phyloP scores from a whole-genome alignment of 331 rosid species.

The Prunus yedoensis region DNA sequence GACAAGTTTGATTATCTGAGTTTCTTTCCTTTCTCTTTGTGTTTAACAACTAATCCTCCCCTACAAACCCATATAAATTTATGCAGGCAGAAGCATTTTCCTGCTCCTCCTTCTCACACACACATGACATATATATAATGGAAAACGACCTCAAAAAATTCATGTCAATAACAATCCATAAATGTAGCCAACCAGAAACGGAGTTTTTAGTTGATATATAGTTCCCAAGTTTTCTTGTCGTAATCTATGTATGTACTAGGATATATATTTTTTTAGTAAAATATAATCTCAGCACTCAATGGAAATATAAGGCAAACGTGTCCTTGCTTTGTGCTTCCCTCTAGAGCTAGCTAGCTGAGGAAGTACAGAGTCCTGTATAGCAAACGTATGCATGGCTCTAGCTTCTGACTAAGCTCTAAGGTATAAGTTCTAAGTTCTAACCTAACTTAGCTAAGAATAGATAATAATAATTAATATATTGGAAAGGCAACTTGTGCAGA shows the following conservation, averaged over 20 bases:
- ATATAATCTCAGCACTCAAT: constrained; percentile 13
- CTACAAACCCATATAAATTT: not conserved
- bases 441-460: constrained; percentile 37
- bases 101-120: no score
- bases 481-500: not conserved
- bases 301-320: constrained; percentile 22
- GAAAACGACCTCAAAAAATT: not conserved
- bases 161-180: no score
- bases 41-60: not conserved
- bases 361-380: constrained; percentile 13
- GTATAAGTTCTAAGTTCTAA: constrained; percentile 17
- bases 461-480: no score
- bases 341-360: not conserved
- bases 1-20: no score
- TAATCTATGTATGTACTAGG: not conserved
- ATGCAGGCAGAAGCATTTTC: not conserved
- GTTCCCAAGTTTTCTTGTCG: no score
- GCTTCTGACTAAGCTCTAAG: not conserved
- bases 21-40: not conserved
- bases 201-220: no score
- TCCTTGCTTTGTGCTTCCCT: constrained; percentile 10
- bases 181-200: no score
- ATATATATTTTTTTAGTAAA: not conserved
- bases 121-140: not conserved
- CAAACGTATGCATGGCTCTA: not conserved